Evolutionary conservation across 169 alveolate genomes (phyloP).

Genomic region (Prorocentrum cordatum): DNA sequence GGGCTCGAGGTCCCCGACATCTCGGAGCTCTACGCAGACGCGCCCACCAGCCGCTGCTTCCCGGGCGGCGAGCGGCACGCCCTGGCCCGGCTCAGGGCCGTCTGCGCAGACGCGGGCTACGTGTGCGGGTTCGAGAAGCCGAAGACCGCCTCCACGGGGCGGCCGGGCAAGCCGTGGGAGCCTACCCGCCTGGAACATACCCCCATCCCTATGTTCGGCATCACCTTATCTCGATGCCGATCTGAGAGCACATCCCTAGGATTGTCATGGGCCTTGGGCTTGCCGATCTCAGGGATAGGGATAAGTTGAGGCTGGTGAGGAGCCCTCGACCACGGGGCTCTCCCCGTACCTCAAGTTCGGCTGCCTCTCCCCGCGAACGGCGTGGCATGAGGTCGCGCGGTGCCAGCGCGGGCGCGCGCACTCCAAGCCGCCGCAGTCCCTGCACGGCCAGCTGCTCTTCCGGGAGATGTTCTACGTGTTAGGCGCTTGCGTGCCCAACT

Average conservation of each 20-base stretch:
- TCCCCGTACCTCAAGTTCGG: constrained; percentile 64
- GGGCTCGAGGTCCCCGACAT: constrained; percentile 32
- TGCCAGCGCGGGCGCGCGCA: constrained; percentile 41
- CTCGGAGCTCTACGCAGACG: not conserved
- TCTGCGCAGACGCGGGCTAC: constrained; percentile 49
- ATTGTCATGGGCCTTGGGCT: too few relatives aligned
- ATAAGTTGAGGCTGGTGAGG: too few relatives aligned
- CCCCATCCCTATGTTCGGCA: too few relatives aligned
- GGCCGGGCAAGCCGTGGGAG: constrained; percentile 44
- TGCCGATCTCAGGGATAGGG: too few relatives aligned
- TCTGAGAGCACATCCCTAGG: too few relatives aligned
- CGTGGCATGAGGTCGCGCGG: constrained; percentile 32
- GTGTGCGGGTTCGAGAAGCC: constrained; percentile 59
- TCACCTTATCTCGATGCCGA: too few relatives aligned
- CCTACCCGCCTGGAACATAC: too few relatives aligned
- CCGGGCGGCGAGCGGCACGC: constrained; percentile 67
- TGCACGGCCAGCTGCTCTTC: constrained; percentile 64
- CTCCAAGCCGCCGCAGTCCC: constrained; percentile 60
- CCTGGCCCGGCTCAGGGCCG: not conserved
- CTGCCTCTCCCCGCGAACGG: constrained; percentile 42
- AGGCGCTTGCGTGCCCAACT: constrained; percentile 55
- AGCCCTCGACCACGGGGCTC: too few relatives aligned
- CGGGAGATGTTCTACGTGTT: constrained; percentile 63
- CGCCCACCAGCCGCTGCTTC: constrained; percentile 21
- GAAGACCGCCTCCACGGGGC: constrained; percentile 61